Evolutionary conservation across 805 yeast species (phyloP), one percentile per base, ranked within the genome.

Genomic region (Saccharomycopsis sp.): DNA sequence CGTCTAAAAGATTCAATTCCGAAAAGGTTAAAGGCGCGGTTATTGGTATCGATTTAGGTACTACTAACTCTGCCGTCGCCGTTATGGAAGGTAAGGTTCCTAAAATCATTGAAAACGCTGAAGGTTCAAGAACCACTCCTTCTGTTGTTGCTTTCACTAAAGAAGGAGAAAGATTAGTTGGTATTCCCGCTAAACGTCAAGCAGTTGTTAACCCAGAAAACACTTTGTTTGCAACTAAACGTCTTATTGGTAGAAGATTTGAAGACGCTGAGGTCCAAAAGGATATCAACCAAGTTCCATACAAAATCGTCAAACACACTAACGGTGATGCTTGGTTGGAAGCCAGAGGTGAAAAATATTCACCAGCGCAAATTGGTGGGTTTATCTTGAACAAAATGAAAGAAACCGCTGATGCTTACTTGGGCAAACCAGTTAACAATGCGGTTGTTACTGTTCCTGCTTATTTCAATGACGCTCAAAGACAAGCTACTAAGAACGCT

Each of bases 241-340:
- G 97, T 68, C 74, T 88, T 62, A 89, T 88, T 59, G 97, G 97
- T 59, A 80, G 97, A 61, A 83, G 95, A 65, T 88, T 79, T 65
- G 84, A 79, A 63, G 96, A 89, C 66, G 60, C 66, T 45, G 97
- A 88, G 70, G 96, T 89, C 51, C 95, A 87, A 70, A 80, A 84
- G 68, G 96, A 89, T 66, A 72, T 86, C 59, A 72, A 74, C 58
- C 81, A 83, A 67, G 90, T 88, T 44, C 96, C 97, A 44, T 88
- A 85, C 80, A 79, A 82, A 71, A 86, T 88, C 54, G 83, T 85
- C 59, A 81, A 86, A 73, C 94, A 87, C 75, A 65, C 73, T 53
- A 89, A 89, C 64, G 96, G 96, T 55, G 97, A 89, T 63, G 96
- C 96, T 47, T 88, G 96, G 96, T 79, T 88, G 47, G 87, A 86